These are phyloP conservation scores for Heimioporus sp. DNA, from an alignment of 768 basidiomycete genomes.

Conservation along the genomic window DNA sequence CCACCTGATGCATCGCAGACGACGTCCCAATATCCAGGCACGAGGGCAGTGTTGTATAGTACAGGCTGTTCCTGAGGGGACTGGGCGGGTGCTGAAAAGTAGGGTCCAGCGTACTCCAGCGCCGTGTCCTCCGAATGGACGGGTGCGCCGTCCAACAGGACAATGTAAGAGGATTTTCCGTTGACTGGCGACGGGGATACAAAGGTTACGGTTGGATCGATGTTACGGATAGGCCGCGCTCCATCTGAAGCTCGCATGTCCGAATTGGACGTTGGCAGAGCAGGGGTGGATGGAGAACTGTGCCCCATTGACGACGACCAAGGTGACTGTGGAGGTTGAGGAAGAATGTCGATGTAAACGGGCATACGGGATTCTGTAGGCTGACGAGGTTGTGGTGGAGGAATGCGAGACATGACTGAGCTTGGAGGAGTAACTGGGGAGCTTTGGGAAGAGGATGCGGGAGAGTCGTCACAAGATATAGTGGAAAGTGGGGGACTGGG, in stretches of 20 bases:
- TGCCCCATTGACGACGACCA: slow-evolving; percentile 11
- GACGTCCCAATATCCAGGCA: slow-evolving; percentile 64
- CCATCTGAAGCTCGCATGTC: slow-evolving; percentile 16
- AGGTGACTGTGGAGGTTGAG: slow-evolving; percentile 16
- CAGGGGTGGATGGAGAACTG: neutral
- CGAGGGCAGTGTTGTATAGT: slow-evolving; percentile 59
- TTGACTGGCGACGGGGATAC: slow-evolving; percentile 45
- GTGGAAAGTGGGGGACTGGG: slow-evolving; percentile 16
- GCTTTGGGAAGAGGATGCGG: slow-evolving; percentile 18
- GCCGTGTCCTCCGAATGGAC: slow-evolving; percentile 52
- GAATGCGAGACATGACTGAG: slow-evolving; percentile 20
- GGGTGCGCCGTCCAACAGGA: slow-evolving; percentile 46
- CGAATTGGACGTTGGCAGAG: slow-evolving; percentile 1
- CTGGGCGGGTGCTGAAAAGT: slow-evolving; percentile 25
- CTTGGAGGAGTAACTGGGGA: slow-evolving; percentile 14
- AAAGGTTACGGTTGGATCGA: slow-evolving; percentile 70
- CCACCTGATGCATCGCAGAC: slow-evolving; percentile 55
- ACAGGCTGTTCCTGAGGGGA: slow-evolving; percentile 29
- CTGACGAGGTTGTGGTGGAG: slow-evolving; percentile 21
- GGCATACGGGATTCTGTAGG: slow-evolving; percentile 27
- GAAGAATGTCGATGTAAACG: slow-evolving; percentile 34
- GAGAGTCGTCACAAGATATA: slow-evolving; percentile 29
- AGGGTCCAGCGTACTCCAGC: slow-evolving; percentile 33
- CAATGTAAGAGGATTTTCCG: slow-evolving; percentile 55
- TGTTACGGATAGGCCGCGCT: slow-evolving; percentile 53